Base-by-base conservation (phyloP, 2,329 filamentous ascomycete species). In the Aspergillus cejpii region DNA sequence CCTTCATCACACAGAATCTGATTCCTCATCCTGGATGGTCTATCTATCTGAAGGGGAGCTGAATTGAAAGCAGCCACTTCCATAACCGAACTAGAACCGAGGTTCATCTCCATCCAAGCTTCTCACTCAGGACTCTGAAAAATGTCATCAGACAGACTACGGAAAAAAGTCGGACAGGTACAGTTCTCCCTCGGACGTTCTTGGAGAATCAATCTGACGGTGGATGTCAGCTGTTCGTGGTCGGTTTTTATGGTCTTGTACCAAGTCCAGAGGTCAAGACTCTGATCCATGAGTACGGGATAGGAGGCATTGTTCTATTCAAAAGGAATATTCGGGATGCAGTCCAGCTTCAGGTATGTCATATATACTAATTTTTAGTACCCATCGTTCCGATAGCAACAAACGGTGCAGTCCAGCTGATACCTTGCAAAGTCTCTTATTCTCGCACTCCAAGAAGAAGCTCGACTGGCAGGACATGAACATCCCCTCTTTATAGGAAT, bases 401-500 rank as follows among this genome's bases (percentile, higher is more conserved):
- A 8, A 20, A 12, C 5, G 8, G 20, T 7, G 28, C 7, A 3
- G 37, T 17, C 26, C 44, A 38, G 34, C 43, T 46, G 14, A 43
- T 51, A 15, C 7, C 15, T 20, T n/a, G 3, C 36, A 1, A 54
- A 64, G 63, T 49, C 59, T 12, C 53, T 66, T 27, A 64, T 57
- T 5, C 48, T 50, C 2, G 61, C 62, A 24, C 60, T 73, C 1
- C 70, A 73, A 56, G 51, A 62, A 26, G 63, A 67, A 41, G 68
- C 71, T 17, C 65, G 55, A 45, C 37, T 56, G 17, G 63, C 68
- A 14, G 67, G 68, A 5, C 64, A 73, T 49, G 34, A 61, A 27
- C 60, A 65, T 42, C 66, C 63, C 40, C 55, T 73, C 1, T 65
- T 74, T 39, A 73, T 74, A 24, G 66, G 64, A 3, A 68, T 70